Evolutionary conservation across 176 grass and related monocot species (phyloP), one percentile per base, ranked within the genome.

Genomic region (Hyparrhenia diplandra): DNA sequence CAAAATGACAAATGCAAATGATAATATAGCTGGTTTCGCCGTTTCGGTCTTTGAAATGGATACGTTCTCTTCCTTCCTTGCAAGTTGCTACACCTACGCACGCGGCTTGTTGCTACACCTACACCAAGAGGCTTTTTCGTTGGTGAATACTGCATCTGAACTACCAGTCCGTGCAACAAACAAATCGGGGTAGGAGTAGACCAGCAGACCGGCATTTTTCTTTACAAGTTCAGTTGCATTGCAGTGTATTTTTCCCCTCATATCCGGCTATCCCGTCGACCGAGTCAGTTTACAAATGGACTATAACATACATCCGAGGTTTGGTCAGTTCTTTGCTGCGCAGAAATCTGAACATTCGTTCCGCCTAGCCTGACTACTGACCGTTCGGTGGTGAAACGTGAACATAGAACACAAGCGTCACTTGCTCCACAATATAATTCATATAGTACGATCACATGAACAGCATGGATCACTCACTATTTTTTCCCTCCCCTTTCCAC

Each of bases 331-430:
- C 60, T 79, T 64, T 41, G 25, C 23, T 30, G 14, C 9, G 16
- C 9, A 8, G 23, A 68, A 79, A 1, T 41, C 49, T 65, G 69
- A 87, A 65, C 25, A 32, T 12, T 52, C 32, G 21, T 69, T 17
- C 21, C 40, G 1, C 64, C 45, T n/a, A 7, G 6, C 37, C 21
- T 23, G 43, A 27, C 54, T 64, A 81, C 64, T 23, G 70, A 45
- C 74, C 43, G 65, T 85, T 80, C 54, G n/a, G n/a, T n/a, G 87
- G 64, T 85, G 82, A 76, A 89, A 76, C 64, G 29, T 80, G 69
- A 13, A 85, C 87, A 37, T 64, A 74, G 40, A 23, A 55, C 87
- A 59, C 62, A 67, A 69, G 27, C 76, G 80, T 46, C 70, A 45
- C 37, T 30, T 14, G 49, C 8, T 57, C 21, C 63, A 77, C 13